Evolutionary conservation across 1,284 basidiomycete species (phyloP), one percentile per base, ranked within the genome.

Genomic region (Pisolithus thermaeus): DNA sequence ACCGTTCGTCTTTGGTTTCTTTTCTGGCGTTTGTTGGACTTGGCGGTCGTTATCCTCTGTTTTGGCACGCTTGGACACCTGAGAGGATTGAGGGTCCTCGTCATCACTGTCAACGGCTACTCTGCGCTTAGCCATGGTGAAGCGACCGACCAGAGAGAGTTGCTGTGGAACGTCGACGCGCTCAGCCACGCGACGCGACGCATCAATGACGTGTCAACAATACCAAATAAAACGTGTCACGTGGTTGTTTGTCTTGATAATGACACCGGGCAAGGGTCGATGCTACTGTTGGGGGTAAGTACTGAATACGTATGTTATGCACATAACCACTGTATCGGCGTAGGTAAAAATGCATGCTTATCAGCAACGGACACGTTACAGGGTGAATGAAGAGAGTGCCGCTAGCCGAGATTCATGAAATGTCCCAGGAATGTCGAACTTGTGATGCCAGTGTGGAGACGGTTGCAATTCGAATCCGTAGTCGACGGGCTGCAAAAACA

Each of bases 381-480:
- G 11, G 28, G 28, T 30, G 7, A 8, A 9, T 30, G 28, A 7
- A 30, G 28, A 30, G 28, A 2, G 28, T 30, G 11, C 11, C 9
- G 28, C 28, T 35, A 35, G 32, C 32, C 32, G 32, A 35, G 11
- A 12, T 32, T 32, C 28, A 9, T 30, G 8, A 30, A 30, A 30
- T 30, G 11, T 30, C 28, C 30, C 30, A 30, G 30, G 18, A 20
- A 20, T 20, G 18, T 20, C 18, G 18, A 20, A 20, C 18, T 35
- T 35, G 95, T 95, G 56, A 95, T 90, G 63, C 92, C 92, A 79
- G 94, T 94, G 56, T 92, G 92, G 62, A 95, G 95, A 49, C 92
- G 92, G 68, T 91, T 94, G 64, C 32, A 35, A 35, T 35, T 14
- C 5, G 12, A 2, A 35, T 35, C 32, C 32, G 32, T 35, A 35